These are phyloP conservation scores for Aegle marmelos DNA, from an alignment of 345 rosid genomes.

Conservation along the genomic window DNA sequence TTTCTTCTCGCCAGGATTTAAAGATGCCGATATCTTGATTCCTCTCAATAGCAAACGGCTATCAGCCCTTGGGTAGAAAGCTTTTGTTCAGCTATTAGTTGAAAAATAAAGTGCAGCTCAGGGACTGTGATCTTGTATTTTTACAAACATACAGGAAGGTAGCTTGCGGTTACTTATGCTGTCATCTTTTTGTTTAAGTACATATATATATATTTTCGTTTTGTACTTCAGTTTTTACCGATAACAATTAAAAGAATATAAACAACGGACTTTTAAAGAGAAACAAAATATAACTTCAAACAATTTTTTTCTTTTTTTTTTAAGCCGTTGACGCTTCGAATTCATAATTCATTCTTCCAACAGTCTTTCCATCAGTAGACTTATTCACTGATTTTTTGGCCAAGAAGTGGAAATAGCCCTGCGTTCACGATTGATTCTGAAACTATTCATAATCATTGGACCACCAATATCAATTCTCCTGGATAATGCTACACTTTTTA, in stretches of 20 bases:
- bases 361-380: neutral
- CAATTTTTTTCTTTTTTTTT: neutral
- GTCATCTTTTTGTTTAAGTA: too few relatives aligned
- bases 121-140: neutral
- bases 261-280: neutral
- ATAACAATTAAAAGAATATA: too few relatives aligned
- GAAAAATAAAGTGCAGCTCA: neutral
- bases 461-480: neutral
- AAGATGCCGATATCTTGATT: neutral
- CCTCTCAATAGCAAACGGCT: neutral
- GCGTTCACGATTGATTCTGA: neutral
- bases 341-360: neutral
- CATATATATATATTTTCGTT: too few relatives aligned
- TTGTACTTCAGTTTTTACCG: too few relatives aligned
- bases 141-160: neutral
- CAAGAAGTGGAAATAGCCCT: neutral
- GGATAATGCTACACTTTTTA: neutral
- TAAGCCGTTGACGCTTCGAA: neutral
- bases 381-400: neutral
- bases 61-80: neutral
- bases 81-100: neutral
- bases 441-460: neutral
- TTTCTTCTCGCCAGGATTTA: conserved; percentile 14
- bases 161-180: neutral
- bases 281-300: neutral